Conservation (phyloP, 2,329 filamentous ascomycete genomes). For the Escovopsis sp. region DNA sequence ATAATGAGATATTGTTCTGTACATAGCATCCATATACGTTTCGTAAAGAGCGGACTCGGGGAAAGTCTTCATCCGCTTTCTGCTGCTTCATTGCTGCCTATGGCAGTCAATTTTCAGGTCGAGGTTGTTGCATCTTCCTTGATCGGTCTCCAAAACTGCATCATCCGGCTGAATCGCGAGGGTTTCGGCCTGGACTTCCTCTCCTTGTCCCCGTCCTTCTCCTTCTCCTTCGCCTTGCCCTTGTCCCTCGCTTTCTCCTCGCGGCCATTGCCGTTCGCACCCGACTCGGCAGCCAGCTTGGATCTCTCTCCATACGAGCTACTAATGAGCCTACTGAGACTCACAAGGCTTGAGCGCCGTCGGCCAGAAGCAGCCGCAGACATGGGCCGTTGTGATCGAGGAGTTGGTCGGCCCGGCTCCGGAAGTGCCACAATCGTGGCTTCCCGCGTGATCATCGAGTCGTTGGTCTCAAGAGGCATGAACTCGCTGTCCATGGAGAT, state of each 20-base stretch:
- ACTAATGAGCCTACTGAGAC: slow-evolving; percentile 61
- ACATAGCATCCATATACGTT: slow-evolving; percentile 24
- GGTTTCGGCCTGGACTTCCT: too few species aligned
- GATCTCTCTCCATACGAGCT: slow-evolving; percentile 60
- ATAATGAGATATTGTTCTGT: slow-evolving; percentile 16
- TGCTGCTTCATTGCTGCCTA: slow-evolving; percentile 3
- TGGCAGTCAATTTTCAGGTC: slow-evolving; percentile 1
- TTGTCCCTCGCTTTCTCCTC: slow-evolving; percentile 36
- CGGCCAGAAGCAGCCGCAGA: slow-evolving; percentile 49
- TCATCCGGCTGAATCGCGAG: slow-evolving; percentile 56
- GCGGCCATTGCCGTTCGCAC: slow-evolving; percentile 33
- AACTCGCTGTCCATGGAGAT: slow-evolving; percentile 56
- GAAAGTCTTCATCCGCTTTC: background rate
- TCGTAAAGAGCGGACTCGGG: slow-evolving; percentile 14
- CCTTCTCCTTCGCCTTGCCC: slow-evolving; percentile 26
- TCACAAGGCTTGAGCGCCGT: slow-evolving; percentile 61
- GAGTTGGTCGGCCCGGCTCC: slow-evolving; percentile 31
- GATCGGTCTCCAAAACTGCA: slow-evolving; percentile 64
- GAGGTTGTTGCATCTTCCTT: slow-evolving; percentile 21
- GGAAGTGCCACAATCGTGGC: slow-evolving; percentile 34
- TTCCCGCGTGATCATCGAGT: slow-evolving; percentile 61
- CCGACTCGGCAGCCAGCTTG: slow-evolving; percentile 57
- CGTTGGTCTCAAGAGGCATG: slow-evolving; percentile 58
- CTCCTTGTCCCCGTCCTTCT: too few species aligned
- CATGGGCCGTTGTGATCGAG: slow-evolving; percentile 42